Percentiles rank a stretch among this genome's conserved stretches.
phyloP scores from a whole-genome alignment of 495 filamentous ascomycete species.

The Xylaria nigripes region DNA sequence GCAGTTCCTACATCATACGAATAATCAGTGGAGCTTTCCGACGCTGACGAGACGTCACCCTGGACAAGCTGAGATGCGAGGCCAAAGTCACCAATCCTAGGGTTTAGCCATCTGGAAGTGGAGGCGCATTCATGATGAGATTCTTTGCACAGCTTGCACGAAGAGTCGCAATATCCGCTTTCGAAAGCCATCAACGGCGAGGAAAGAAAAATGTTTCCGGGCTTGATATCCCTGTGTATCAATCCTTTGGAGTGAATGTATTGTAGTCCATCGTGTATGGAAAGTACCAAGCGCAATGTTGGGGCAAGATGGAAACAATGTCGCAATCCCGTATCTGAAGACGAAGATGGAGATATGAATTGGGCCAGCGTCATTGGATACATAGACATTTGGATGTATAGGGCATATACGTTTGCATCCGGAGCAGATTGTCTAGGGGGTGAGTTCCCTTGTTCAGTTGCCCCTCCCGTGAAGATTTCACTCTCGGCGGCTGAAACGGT shows the following conservation, averaged over 20 bases:
- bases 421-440: slow-evolving; percentile 20
- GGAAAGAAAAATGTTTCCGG: slow-evolving; percentile 95
- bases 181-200: slow-evolving; percentile 14
- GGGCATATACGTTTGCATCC: slow-evolving; percentile 33
- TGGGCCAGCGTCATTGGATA: slow-evolving; percentile 46
- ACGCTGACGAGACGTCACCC: slow-evolving; percentile 13
- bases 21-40: not conserved
- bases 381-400: slow-evolving; percentile 53
- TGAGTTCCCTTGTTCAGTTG: slow-evolving; percentile 34
- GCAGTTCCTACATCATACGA: slow-evolving; percentile 16
- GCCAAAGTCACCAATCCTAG: slow-evolving; percentile 50
- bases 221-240: slow-evolving; percentile 98
- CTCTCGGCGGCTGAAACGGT: slow-evolving; percentile 31
- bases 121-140: not conserved
- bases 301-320: slow-evolving; percentile 51
- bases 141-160: slow-evolving; percentile 26
- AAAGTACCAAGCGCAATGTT: slow-evolving; percentile 28
- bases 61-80: slow-evolving; percentile 47
- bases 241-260: slow-evolving; percentile 84
- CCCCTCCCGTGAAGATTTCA: slow-evolving; percentile 46
- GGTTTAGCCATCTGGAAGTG: slow-evolving; percentile 36
- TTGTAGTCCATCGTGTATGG: slow-evolving; percentile 18
- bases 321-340: slow-evolving; percentile 16
- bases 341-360: slow-evolving; percentile 22
- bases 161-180: slow-evolving; percentile 19